These are phyloP conservation scores for Chlamydomonas reinhardtii DNA, from an alignment of 163 green algal genomes.

Conservation along the genomic window DNA sequence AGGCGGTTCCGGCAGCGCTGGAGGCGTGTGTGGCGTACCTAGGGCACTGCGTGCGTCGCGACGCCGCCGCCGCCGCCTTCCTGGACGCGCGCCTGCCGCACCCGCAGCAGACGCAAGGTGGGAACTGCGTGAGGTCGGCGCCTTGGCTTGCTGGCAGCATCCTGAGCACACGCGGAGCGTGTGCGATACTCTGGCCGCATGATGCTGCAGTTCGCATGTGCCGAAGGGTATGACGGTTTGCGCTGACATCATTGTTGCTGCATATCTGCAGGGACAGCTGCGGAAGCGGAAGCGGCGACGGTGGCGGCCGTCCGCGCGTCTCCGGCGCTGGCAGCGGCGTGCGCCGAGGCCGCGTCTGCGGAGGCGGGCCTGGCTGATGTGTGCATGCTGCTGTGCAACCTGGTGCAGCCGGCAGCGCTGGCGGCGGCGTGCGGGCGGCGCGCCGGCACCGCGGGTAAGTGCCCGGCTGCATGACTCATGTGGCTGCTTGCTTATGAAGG, in stretches of 20 bases:
- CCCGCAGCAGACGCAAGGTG: no score
- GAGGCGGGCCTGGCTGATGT: slow-evolving; percentile 29
- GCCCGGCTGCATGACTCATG: no score
- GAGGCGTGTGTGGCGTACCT: slow-evolving; percentile 22
- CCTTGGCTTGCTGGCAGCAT: no score
- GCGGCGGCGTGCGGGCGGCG: background rate
- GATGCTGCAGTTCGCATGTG: no score
- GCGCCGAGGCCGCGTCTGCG: background rate
- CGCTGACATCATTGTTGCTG: no score
- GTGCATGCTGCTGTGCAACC: slow-evolving; percentile 15
- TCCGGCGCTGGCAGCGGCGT: background rate
- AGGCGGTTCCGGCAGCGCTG: background rate
- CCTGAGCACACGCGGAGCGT: no score
- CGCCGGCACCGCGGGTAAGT: background rate
- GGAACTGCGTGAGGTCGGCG: no score
- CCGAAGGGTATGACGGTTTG: no score
- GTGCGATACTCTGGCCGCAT: no score
- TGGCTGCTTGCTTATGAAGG: no score
- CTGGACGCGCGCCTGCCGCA: background rate
- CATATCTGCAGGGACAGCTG: no score
- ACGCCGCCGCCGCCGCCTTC: background rate
- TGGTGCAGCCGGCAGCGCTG: slow-evolving; percentile 20
- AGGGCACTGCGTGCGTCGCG: background rate
- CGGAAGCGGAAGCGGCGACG: background rate
- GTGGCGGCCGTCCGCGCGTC: background rate